These are phyloP conservation scores for Wickerhamiella azyma DNA, from an alignment of 805 yeast species.

Conservation along the genomic window DNA sequence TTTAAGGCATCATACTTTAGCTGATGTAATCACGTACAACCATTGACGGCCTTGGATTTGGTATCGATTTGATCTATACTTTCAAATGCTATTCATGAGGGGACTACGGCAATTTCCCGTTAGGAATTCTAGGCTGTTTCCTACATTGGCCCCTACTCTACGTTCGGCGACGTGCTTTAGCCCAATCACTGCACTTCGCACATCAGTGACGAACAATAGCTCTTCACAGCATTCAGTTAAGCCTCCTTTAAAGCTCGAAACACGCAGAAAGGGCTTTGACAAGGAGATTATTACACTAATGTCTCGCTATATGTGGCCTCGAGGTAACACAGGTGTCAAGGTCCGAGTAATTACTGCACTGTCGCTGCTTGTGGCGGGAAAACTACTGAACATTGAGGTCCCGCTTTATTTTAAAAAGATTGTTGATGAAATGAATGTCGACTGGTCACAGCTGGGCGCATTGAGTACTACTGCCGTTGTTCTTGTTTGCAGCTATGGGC, in stretches of 20 bases:
- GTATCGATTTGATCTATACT: no score
- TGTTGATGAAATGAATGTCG: conserved; percentile 85
- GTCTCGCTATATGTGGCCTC: conserved; percentile 27
- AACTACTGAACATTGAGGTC: conserved; percentile 83
- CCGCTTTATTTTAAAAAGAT: conserved; percentile 86
- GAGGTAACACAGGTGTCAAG: conserved; percentile 30
- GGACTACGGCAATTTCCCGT: no score
- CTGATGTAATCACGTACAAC: no score
- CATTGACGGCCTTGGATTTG: no score
- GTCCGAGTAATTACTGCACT: conserved; percentile 66
- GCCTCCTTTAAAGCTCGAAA: conserved; percentile 1
- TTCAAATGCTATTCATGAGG: no score
- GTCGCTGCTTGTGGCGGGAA: conserved; percentile 59
- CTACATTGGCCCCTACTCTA: no score
- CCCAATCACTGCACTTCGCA: no score
- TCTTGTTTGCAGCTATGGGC: conserved; percentile 74
- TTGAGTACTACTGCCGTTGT: conserved; percentile 38
- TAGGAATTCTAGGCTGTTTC: no score
- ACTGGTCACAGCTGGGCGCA: conserved; percentile 56
- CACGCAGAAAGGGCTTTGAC: neutral
- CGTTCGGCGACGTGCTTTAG: no score
- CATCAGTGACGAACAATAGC: no score
- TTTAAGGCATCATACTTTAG: no score
- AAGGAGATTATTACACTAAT: conserved; percentile 9
- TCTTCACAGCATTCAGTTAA: neutral